Percentiles rank a stretch among this genome's conserved stretches.
Conservation (phyloP, 129 eudicot species). For the Artemisia argyi region DNA sequence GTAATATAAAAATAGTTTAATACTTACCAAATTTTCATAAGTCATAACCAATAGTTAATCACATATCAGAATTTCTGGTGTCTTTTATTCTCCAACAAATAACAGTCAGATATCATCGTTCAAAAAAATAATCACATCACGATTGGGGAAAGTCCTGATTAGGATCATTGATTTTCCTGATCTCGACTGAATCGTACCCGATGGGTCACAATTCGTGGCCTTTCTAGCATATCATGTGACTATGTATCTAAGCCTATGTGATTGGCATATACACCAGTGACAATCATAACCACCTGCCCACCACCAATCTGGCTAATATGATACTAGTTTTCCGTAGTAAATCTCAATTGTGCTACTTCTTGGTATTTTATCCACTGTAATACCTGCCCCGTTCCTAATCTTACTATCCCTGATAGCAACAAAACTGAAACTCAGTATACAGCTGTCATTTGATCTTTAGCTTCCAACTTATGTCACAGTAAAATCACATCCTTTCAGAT, state of each 20-base stretch:
- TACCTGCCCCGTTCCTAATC: background rate
- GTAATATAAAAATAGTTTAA: no score
- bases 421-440: background rate
- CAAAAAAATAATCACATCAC: no score
- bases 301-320: background rate
- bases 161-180: no score
- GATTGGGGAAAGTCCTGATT: no score
- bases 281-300: background rate
- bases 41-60: no score
- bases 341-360: constrained; percentile 2
- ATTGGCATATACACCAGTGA: background rate
- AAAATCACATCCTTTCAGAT: background rate
- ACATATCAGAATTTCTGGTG: no score
- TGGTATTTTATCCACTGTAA: background rate
- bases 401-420: background rate
- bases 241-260: background rate
- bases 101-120: no score
- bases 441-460: background rate
- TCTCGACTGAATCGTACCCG: background rate
- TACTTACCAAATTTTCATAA: no score
- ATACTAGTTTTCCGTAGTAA: background rate
- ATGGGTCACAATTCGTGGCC: background rate
- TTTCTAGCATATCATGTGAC: background rate
- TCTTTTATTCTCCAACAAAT: no score
- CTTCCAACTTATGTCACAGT: background rate